A percentile compares a stretch with the other conserved stretches of the same genome.
Conservation (phyloP, 2,329 filamentous ascomycete species). For the Ascochyta viciae-villosae region DNA sequence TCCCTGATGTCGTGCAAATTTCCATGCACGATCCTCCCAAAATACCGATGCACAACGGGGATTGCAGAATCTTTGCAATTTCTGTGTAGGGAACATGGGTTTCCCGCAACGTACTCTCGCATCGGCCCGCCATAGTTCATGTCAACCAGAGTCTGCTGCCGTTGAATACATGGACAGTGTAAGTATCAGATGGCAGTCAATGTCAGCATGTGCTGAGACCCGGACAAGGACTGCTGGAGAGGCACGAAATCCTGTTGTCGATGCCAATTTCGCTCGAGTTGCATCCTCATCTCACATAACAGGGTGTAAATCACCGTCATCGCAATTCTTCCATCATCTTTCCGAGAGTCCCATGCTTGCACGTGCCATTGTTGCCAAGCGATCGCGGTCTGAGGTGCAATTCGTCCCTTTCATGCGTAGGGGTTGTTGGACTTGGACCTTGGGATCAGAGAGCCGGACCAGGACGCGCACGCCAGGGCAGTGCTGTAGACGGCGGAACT, state of each 20-base stretch:
- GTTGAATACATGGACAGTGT: slow-evolving; percentile 7
- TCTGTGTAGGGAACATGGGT: slow-evolving; percentile 9
- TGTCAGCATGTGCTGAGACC: not conserved
- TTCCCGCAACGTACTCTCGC: slow-evolving; percentile 6
- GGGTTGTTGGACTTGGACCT: not conserved
- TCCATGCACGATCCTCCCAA: slow-evolving; percentile 15
- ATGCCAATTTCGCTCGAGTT: slow-evolving; percentile 13
- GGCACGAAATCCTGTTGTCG: not conserved
- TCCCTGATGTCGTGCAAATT: slow-evolving; percentile 16
- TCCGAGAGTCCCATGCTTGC: slow-evolving; percentile 7
- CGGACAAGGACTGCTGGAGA: not conserved
- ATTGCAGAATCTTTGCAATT: slow-evolving; percentile 20
- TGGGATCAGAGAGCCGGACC: not conserved
- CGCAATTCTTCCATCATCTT: slow-evolving; percentile 10
- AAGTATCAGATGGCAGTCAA: not conserved
- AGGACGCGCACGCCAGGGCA: slow-evolving; percentile 5
- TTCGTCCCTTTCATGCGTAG: slow-evolving; percentile 5
- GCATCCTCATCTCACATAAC: slow-evolving; percentile 6
- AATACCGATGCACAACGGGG: slow-evolving; percentile 10
- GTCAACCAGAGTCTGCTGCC: slow-evolving; percentile 7
- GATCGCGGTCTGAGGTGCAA: not conserved
- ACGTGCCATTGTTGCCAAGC: slow-evolving; percentile 16
- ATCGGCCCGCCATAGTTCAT: slow-evolving; percentile 10
- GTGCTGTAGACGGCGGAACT: not conserved
- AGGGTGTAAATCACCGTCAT: not conserved